Conservation (phyloP, 2,329 filamentous ascomycete genomes). For the Alternaria hordeiaustralica region DNA sequence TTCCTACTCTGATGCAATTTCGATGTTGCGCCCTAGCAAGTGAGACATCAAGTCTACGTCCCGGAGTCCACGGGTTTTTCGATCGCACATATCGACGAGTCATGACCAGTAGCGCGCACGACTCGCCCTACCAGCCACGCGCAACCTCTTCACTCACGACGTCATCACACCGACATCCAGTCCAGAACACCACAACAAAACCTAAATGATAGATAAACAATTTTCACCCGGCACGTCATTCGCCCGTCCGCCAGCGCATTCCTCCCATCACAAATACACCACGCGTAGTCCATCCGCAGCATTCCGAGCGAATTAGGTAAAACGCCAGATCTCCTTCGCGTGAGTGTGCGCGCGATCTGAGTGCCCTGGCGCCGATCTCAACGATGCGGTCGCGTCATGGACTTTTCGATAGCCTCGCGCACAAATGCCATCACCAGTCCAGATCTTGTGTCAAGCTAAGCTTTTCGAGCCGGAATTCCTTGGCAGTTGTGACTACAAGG, state of each 20-base stretch:
- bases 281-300: not conserved
- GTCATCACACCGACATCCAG: not conserved
- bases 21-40: no score
- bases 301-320: not conserved
- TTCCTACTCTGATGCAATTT: no score
- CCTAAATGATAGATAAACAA: not conserved
- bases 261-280: not conserved
- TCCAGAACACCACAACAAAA: not conserved
- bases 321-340: not conserved
- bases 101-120: not conserved
- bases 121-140: not conserved
- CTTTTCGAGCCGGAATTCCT: slow-evolving; percentile 2
- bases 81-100: not conserved
- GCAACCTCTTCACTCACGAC: not conserved
- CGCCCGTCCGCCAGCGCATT: not conserved
- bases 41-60: not conserved
- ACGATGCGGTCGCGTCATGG: slow-evolving; percentile 16
- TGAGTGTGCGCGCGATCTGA: slow-evolving; percentile 8
- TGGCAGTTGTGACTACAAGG: not conserved
- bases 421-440: not conserved
- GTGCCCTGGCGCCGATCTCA: slow-evolving; percentile 9
- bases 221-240: not conserved
- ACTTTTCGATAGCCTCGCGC: not conserved
- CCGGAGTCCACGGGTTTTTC: not conserved
- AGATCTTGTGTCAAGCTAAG: slow-evolving; percentile 2